Base-by-base conservation (phyloP, 2,329 filamentous ascomycete species). In the Paraphoma chrysanthemicola region DNA sequence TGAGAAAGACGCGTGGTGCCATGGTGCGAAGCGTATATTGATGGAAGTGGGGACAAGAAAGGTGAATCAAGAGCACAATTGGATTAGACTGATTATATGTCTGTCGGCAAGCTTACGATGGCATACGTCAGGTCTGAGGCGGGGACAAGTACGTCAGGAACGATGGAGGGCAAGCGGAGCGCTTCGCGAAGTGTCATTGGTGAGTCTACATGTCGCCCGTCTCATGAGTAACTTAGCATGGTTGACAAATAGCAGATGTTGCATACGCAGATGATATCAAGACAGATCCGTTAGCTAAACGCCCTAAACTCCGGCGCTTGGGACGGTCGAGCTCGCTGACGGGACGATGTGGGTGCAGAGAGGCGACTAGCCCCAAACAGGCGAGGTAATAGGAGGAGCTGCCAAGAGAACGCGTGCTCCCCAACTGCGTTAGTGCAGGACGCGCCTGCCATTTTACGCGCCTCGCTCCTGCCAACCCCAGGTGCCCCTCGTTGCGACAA, bases 1-100 rank as follows among this genome's bases (percentile, higher is more conserved):
- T 80, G 64, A 81, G 73, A 63, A 81, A 81, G 56, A 82, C 76
- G 55, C 78, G 77, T 36, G 78, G 77, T 51, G 78, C 66, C 77
- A 80, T 80, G 38, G 38, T 63, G 45, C 30, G 23, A 23, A 23
- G 23, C 5, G 23, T 33, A 11, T 18, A 31, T 10, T 16, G 14
- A 23, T 29, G n/a, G 38, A 6, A 5, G 23, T 36, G 7, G 6
- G 3, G 33, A 36, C 10, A 36, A 36, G 33, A 14, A 36, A 36
- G 33, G 14, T 10, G 9, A 36, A 10, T 10, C 14, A 10, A 36
- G 33, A n/a, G 33, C 33, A 23, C 23, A 23, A 23, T 36, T 36
- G 33, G 3, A 14, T 10, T 7, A 36, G 33, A 14, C 33, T 36
- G 9, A 10, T 36, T 36, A 36, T 36, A 36, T 36, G 33, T 36